Base-by-base conservation (phyloP, 164 flowering plant species). In the Macadamia tetraphylla region DNA sequence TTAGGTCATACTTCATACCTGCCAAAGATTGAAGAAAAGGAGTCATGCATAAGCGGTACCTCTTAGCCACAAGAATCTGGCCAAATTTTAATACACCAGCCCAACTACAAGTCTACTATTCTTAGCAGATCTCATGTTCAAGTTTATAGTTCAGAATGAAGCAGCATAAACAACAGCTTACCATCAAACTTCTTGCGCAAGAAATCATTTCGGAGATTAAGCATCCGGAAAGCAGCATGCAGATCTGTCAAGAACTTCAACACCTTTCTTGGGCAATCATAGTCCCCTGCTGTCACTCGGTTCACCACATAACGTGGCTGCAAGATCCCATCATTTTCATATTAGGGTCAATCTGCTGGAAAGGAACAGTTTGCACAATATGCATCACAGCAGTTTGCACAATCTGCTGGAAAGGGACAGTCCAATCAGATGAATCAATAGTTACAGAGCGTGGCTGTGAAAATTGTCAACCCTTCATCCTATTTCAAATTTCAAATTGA, bases 1-100 rank as follows among this genome's bases (percentile, higher is more conserved):
- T 81, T n/a, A 92, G 79, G 73, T 94, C 98, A 79, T 92, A 94
- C 74, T 94, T 91, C 96, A 94, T 83, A 62, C 97, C 98, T 94
- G 80, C 29, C 68, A 69, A 35, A 68, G 29, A 49, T 1, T 14
- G 43, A 5, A 59, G 11, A 59, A 64, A 12, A 17, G 1, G n/a
- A 17, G 23, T 32, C 40, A 63, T 6, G 1, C 17, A 18, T 29
- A 31, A 14, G 5, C 13, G 13, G 32, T 31, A 12, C 43, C 32
- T 31, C 14, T 9, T 4, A 60, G 8, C 40, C 13, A 13, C 7
- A 60, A 11, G 57, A 53, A 60, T 31, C 32, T 43, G 18, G 40
- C 61, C 6, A 8, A 46, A 46, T 9, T 46, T 8, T 9, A 46
- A 46, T 46, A 46, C 51, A 8, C 40, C 3, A 35, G 0, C 5